These are phyloP conservation scores for Scutellaria barbata DNA, from an alignment of 257 asterid genomes.

Conservation along the genomic window DNA sequence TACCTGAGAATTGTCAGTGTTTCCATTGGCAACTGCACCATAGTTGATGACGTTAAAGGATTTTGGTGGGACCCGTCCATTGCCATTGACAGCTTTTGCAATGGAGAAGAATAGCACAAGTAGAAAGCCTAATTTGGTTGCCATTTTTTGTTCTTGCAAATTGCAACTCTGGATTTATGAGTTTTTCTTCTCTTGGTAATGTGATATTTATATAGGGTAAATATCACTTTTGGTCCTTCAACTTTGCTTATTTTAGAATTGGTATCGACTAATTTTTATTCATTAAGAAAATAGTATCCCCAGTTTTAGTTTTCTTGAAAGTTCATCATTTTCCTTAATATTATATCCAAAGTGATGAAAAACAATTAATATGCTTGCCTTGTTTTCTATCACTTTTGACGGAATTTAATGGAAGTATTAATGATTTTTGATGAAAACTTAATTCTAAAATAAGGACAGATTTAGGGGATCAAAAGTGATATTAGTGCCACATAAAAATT, in stretches of 20 bases:
- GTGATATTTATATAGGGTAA: slow-evolving; percentile 16
- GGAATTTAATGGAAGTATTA: too few relatives aligned
- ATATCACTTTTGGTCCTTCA: not conserved
- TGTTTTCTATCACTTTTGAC: too few relatives aligned
- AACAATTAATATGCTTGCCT: too few relatives aligned
- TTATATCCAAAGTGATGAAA: too few relatives aligned
- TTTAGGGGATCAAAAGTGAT: too few relatives aligned
- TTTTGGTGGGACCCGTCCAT: slow-evolving; percentile 27
- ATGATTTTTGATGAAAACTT: too few relatives aligned
- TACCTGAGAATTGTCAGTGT: slow-evolving; percentile 31
- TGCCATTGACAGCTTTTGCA: slow-evolving; percentile 29
- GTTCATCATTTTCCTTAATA: too few relatives aligned
- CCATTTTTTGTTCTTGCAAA: slow-evolving; percentile 28
- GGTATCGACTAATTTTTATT: too few relatives aligned
- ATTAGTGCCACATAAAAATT: not conserved
- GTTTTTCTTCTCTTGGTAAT: not conserved
- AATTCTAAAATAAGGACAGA: too few relatives aligned
- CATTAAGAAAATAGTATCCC: too few relatives aligned
- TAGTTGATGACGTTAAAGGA: slow-evolving; percentile 48
- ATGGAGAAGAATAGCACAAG: slow-evolving; percentile 27
- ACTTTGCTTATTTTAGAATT: too few relatives aligned
- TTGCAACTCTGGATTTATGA: not conserved
- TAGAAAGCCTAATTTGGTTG: not conserved
- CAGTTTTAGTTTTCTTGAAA: too few relatives aligned
- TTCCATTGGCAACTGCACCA: slow-evolving; percentile 54